phyloP scores from a whole-genome alignment of 768 basidiomycete species.

The Gautieria morchelliformis region DNA sequence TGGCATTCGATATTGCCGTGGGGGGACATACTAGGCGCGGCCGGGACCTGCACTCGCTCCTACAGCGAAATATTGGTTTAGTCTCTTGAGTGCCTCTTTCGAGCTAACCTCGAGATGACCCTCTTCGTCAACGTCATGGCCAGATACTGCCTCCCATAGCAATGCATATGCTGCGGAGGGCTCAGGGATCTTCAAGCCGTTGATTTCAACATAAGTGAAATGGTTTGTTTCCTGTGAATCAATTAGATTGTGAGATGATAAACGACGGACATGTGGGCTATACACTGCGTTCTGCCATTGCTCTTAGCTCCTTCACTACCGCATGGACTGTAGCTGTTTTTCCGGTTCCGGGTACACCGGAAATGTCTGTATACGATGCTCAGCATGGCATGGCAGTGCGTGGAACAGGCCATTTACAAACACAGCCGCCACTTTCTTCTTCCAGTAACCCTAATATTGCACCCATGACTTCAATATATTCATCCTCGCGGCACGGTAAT shows the following conservation, averaged over 20 bases:
- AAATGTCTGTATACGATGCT: conserved; percentile 57
- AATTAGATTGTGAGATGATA: not conserved
- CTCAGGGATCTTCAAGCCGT: conserved; percentile 88
- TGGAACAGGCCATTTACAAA: conserved; percentile 56
- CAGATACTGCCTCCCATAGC: conserved; percentile 89
- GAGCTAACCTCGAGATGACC: conserved; percentile 59
- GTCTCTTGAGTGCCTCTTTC: conserved; percentile 73
- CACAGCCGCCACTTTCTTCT: conserved; percentile 88
- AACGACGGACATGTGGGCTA: conserved; percentile 6
- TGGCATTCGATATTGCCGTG: conserved; percentile 5
- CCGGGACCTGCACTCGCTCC: conserved; percentile 60
- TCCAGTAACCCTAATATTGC: conserved; percentile 80
- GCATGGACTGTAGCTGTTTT: conserved; percentile 98
- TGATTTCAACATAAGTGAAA: conserved; percentile 96
- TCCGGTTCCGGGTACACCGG: conserved; percentile 94
- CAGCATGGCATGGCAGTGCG: not conserved
- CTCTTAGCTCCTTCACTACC: conserved; percentile 80
- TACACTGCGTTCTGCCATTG: conserved; percentile 77
- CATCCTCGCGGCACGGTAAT: conserved; percentile 81
- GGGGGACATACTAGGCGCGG: conserved; percentile 69
- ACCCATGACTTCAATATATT: conserved; percentile 66
- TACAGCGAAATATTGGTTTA: conserved; percentile 70
- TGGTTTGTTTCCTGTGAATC: conserved; percentile 75
- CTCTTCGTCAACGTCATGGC: conserved; percentile 53
- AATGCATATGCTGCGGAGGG: conserved; percentile 86